Evolutionary conservation across 176 grass and related monocot genomes (phyloP).

Genomic region (Poa pratensis): DNA sequence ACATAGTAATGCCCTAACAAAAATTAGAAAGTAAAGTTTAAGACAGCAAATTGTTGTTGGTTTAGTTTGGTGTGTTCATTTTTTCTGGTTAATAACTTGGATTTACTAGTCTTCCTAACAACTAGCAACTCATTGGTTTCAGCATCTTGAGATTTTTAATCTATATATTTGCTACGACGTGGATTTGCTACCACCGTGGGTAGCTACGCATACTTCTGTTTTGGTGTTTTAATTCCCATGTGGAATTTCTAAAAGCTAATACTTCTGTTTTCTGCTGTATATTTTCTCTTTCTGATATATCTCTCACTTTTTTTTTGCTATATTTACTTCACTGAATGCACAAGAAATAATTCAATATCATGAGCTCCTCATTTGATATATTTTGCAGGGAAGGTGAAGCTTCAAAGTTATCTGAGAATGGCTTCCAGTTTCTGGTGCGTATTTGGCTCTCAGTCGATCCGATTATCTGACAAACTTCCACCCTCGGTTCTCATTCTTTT

Average conservation of each 20-base stretch:
- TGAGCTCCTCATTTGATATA: constrained; percentile 43
- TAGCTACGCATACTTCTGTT: background rate
- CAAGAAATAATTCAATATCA: background rate
- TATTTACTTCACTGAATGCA: constrained; percentile 6
- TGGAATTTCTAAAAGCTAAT: background rate
- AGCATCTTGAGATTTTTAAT: background rate
- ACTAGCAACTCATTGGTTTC: background rate
- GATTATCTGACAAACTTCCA: constrained; percentile 28
- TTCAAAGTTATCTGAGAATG: constrained; percentile 92
- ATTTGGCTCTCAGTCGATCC: constrained; percentile 35
- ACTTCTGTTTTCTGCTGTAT: constrained; percentile 21
- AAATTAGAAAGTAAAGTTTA: constrained; percentile 22
- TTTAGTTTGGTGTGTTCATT: constrained; percentile 28
- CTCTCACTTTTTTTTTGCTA: background rate
- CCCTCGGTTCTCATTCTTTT: constrained; percentile 39
- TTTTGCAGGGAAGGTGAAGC: constrained; percentile 79
- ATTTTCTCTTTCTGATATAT: background rate
- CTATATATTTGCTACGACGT: background rate
- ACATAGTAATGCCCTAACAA: constrained; percentile 18
- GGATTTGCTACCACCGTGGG: too few relatives aligned
- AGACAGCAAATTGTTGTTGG: constrained; percentile 3
- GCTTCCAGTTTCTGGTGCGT: constrained; percentile 90
- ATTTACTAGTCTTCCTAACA: constrained; percentile 15
- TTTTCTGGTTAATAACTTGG: constrained; percentile 10
- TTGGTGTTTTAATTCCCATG: background rate